Conservation (phyloP, 257 asterid species). For the Parsonsia alboflavescens region DNA sequence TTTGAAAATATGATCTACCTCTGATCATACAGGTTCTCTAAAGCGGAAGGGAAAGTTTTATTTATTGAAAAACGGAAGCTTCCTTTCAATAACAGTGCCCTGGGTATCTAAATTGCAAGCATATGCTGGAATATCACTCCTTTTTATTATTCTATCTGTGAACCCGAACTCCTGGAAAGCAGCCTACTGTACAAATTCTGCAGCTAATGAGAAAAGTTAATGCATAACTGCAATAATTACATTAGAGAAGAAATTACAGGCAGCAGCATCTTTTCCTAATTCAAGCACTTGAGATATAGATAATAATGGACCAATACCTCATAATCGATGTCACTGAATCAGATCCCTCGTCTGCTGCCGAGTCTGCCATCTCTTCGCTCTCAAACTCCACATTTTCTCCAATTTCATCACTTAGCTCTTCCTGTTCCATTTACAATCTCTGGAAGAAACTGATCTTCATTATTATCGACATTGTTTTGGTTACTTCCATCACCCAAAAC, state of each 20-base stretch:
- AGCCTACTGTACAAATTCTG: background rate
- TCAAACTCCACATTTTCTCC: conserved; percentile 92
- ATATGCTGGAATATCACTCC: background rate
- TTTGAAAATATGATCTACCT: background rate
- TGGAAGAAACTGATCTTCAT: conserved; percentile 48
- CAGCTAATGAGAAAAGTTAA: background rate
- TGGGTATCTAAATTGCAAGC: background rate
- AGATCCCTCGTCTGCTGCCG: conserved; percentile 72
- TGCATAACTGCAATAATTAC: background rate
- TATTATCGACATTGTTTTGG: conserved; percentile 29
- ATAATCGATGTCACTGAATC: conserved; percentile 50
- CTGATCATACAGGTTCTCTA: background rate
- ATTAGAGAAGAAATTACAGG: background rate
- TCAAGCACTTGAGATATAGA: conserved; percentile 8
- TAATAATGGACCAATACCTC: conserved; percentile 49
- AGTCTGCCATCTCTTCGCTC: conserved; percentile 97
- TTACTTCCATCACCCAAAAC: conserved; percentile 35
- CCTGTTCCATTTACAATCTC: conserved; percentile 95
- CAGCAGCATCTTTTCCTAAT: conserved; percentile 2
- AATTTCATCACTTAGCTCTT: conserved; percentile 90
- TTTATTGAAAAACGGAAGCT: background rate
- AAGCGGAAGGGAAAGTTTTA: background rate
- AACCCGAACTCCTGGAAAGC: background rate
- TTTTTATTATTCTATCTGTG: background rate
- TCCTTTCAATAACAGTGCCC: background rate